phyloP scores from a whole-genome alignment of 192 early-diverging fungal species.

The Entophlyctis luteolus region DNA sequence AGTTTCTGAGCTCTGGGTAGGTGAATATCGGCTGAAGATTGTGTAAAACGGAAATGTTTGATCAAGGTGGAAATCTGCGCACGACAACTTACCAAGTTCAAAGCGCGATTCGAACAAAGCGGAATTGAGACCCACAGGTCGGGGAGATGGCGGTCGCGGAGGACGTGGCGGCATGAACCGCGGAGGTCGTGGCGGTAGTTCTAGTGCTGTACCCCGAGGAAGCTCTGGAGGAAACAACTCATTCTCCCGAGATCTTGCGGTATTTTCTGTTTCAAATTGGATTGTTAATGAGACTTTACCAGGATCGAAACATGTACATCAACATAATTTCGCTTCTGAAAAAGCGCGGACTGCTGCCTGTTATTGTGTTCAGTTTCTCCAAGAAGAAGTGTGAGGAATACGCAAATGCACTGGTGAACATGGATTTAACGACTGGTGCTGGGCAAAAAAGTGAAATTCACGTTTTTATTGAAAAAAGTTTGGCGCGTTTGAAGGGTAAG shows the following conservation, averaged over 20 bases:
- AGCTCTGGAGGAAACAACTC: slow-evolving; percentile 25
- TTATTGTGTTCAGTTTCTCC: slow-evolving; percentile 92
- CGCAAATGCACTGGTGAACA: slow-evolving; percentile 67
- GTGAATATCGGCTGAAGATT: not conserved
- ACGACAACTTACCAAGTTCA: slow-evolving; percentile 65
- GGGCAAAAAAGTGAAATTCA: slow-evolving; percentile 82
- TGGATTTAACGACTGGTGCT: slow-evolving; percentile 73
- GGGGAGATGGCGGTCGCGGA: slow-evolving; percentile 32
- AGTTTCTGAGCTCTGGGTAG: slow-evolving; percentile 58
- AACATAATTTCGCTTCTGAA: slow-evolving; percentile 71
- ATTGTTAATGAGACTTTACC: not conserved
- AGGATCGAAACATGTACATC: slow-evolving; percentile 79
- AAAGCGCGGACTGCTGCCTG: slow-evolving; percentile 75
- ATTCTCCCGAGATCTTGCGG: slow-evolving; percentile 18
- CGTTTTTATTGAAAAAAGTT: slow-evolving; percentile 75
- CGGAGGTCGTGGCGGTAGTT: slow-evolving; percentile 46
- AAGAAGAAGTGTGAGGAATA: slow-evolving; percentile 94
- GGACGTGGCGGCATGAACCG: slow-evolving; percentile 29
- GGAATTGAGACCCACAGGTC: slow-evolving; percentile 27
- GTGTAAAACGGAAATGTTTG: not conserved
- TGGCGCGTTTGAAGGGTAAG: slow-evolving; percentile 69
- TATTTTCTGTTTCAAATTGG: not conserved
- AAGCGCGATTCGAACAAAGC: slow-evolving; percentile 32
- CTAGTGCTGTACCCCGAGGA: slow-evolving; percentile 21
- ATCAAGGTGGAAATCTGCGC: slow-evolving; percentile 66